phyloP scores from a whole-genome alignment of 2,329 filamentous ascomycete genomes.

The Exophiala lecanii-corni region DNA sequence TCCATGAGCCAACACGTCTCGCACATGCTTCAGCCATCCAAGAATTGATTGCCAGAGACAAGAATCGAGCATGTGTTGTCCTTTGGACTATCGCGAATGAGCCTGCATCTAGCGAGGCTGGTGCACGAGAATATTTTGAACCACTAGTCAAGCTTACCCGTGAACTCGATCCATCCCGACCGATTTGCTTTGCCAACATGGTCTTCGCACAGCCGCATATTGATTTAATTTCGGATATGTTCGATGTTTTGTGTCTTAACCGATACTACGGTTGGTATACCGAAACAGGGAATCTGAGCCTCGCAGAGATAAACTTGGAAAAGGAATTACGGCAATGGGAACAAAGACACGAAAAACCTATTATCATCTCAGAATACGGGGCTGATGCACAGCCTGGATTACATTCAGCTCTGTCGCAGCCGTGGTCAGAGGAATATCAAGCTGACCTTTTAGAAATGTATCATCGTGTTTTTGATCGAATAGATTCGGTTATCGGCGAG shows the following conservation, averaged over 20 bases:
- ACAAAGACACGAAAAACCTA: conserved; percentile 28
- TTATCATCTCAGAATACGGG: conserved; percentile 31
- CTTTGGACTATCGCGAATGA: background rate
- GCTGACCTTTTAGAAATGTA: conserved; percentile 28
- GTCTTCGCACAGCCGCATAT: background rate
- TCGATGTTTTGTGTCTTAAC: background rate
- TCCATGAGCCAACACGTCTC: background rate
- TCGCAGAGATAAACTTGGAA: conserved; percentile 15
- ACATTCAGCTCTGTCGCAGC: conserved; percentile 26
- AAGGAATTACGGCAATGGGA: conserved; percentile 27
- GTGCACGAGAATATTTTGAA: background rate
- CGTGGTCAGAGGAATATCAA: conserved; percentile 32
- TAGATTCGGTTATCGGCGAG: conserved; percentile 30
- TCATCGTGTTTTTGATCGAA: conserved; percentile 30
- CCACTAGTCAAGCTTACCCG: background rate
- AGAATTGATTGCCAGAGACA: background rate
- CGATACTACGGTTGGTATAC: conserved; percentile 1
- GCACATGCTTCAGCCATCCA: background rate
- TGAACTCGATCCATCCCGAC: background rate
- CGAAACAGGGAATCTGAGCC: background rate
- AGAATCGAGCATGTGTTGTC: background rate
- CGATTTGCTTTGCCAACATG: background rate
- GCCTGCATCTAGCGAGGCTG: background rate
- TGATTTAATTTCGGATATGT: background rate
- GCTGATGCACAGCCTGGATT: conserved; percentile 30